phyloP scores from a whole-genome alignment of 2,329 filamentous ascomycete genomes.

The Diatrype stigma region DNA sequence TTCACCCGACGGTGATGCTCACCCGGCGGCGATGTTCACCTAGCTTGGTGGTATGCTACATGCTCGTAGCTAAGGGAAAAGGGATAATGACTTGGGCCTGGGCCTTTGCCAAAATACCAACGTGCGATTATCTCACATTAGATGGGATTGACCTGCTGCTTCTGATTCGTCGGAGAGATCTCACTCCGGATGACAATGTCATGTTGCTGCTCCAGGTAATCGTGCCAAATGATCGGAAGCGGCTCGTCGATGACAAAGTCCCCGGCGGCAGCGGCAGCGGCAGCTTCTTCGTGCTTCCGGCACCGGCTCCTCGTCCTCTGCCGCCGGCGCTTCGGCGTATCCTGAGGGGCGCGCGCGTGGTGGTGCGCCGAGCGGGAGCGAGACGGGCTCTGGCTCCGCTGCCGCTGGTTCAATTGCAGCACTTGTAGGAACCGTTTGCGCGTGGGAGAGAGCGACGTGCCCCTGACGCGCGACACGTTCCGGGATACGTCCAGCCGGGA shows the following conservation, averaged over 20 bases:
- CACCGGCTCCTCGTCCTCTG: constrained; percentile 35
- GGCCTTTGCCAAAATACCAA: too few species aligned
- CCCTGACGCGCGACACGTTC: constrained; percentile 22
- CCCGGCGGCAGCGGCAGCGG: constrained; percentile 5
- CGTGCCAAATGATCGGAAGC: not conserved
- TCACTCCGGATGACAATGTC: constrained; percentile 19
- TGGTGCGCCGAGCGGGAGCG: constrained; percentile 27
- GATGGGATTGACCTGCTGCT: not conserved
- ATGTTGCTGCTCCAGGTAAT: constrained; percentile 8
- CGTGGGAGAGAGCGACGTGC: constrained; percentile 33
- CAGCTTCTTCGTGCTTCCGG: constrained; percentile 20
- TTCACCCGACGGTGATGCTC: too few species aligned
- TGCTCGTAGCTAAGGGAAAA: too few species aligned
- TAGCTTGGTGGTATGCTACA: too few species aligned
- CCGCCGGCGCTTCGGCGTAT: constrained; percentile 26
- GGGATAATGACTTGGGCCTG: too few species aligned
- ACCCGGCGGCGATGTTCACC: too few species aligned
- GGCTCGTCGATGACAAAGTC: constrained; percentile 5
- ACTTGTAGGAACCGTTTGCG: constrained; percentile 38
- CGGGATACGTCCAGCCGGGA: constrained; percentile 26
- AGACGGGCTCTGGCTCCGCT: constrained; percentile 41
- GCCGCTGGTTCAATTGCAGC: constrained; percentile 32
- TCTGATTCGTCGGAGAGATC: constrained; percentile 3
- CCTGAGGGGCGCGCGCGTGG: constrained; percentile 8
- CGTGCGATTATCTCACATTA: too few species aligned